These are phyloP conservation scores for Rhodocollybia butyracea DNA, from an alignment of 768 basidiomycete genomes.

Conservation along the genomic window DNA sequence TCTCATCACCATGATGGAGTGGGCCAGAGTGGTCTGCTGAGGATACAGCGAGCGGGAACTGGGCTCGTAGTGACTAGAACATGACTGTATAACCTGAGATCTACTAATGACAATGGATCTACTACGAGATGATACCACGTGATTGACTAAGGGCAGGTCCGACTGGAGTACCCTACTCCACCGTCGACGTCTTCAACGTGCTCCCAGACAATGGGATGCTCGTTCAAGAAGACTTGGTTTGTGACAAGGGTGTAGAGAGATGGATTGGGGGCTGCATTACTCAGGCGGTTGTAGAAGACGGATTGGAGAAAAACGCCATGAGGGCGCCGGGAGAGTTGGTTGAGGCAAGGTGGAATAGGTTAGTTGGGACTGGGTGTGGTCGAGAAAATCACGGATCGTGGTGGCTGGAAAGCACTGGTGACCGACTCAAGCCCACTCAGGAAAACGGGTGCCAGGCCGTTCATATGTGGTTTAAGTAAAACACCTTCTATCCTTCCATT, in stretches of 20 bases:
- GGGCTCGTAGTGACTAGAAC: no score
- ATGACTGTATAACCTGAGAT: no score
- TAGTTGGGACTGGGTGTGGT: conserved; percentile 72
- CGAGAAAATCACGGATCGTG: conserved; percentile 63
- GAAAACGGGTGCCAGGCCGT: conserved; percentile 58
- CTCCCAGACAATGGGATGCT: conserved; percentile 87
- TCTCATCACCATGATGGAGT: no score
- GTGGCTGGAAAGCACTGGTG: conserved; percentile 47
- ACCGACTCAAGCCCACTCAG: conserved; percentile 21
- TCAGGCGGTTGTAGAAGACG: conserved; percentile 76
- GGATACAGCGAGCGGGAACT: no score
- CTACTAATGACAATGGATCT: no score
- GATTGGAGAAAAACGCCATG: conserved; percentile 91
- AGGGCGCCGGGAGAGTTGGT: conserved; percentile 49
- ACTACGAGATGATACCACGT: no score
- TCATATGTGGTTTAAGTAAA: no score
- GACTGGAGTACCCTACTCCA: no score
- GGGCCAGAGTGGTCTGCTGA: no score
- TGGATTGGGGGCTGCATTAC: conserved; percentile 23
- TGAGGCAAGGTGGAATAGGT: conserved; percentile 84
- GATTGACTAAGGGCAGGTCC: no score
- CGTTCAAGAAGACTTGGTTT: conserved; percentile 75
- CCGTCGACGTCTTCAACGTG: conserved; percentile 84
- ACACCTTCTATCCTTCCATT: no score
- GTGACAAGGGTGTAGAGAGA: conserved; percentile 82